These are phyloP conservation scores for Deinandra increscens DNA, from an alignment of 129 eudicot genomes.

Conservation along the genomic window DNA sequence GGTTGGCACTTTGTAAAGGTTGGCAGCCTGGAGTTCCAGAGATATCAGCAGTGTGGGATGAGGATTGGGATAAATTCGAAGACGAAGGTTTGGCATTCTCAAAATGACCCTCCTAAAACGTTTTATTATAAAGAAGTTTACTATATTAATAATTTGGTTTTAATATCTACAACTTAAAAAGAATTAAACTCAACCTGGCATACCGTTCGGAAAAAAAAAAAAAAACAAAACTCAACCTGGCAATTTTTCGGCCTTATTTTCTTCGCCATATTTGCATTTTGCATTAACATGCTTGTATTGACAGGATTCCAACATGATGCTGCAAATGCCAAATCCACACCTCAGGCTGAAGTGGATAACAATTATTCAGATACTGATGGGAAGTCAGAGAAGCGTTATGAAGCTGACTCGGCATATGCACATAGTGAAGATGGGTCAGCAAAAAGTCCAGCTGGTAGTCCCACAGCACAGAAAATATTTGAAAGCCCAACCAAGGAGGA, in stretches of 20 bases:
- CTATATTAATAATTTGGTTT: neutral
- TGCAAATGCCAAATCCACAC: conserved; percentile 52
- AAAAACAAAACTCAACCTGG: too few species aligned
- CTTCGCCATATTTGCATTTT: neutral
- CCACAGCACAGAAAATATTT: conserved; percentile 44
- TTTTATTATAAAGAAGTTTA: too few species aligned
- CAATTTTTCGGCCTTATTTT: neutral
- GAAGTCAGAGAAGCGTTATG: conserved; percentile 59
- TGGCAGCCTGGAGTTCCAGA: conserved; percentile 96
- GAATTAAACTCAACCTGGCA: neutral
- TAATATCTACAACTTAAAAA: neutral
- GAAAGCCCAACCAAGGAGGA: conserved; percentile 72
- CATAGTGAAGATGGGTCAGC: conserved; percentile 77
- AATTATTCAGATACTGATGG: conserved; percentile 51
- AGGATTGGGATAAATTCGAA: conserved; percentile 98
- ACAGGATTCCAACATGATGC: conserved; percentile 67
- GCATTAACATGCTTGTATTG: conserved; percentile 14
- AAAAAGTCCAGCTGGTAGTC: conserved; percentile 85
- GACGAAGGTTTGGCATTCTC: conserved; percentile 70
- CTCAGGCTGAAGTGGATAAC: conserved; percentile 43
- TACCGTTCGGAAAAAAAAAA: too few species aligned
- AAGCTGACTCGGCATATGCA: conserved; percentile 57
- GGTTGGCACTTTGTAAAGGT: conserved; percentile 46
- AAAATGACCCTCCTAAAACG: too few species aligned
- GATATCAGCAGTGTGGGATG: conserved; percentile 93